A percentile compares a stretch with the other conserved stretches of the same genome.
Evolutionary conservation across 2,329 filamentous ascomycete species (phyloP).

Genomic region (Colletotrichum tofieldiae): DNA sequence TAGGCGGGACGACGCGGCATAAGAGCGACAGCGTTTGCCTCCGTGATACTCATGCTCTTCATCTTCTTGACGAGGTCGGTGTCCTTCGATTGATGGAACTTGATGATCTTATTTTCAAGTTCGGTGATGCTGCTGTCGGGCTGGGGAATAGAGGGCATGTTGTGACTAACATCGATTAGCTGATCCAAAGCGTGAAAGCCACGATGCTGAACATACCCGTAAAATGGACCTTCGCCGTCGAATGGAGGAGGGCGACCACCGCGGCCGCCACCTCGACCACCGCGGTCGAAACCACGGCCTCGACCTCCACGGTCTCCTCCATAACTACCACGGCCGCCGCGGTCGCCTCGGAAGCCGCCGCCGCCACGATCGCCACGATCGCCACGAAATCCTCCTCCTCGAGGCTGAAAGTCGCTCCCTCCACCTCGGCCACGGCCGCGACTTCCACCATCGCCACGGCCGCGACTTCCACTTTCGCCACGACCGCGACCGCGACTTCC

Average conservation of each 20-base stretch:
- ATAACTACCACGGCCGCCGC: conserved; percentile 24
- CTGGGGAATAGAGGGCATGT: conserved; percentile 31
- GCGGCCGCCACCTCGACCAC: conserved; percentile 44
- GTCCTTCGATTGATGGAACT: conserved; percentile 48
- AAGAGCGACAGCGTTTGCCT: conserved; percentile 31
- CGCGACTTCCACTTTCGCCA: conserved; percentile 44
- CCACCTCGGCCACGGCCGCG: conserved; percentile 24
- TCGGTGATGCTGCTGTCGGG: conserved; percentile 50
- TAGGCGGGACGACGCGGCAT: conserved; percentile 66
- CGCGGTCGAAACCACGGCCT: conserved; percentile 42
- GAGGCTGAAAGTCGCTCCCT: conserved; percentile 17
- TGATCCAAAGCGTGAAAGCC: conserved; percentile 40
- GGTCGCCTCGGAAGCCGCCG: conserved; percentile 38
- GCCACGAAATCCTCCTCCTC: conserved; percentile 34
- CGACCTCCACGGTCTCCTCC: conserved; percentile 25
- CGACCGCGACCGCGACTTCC: conserved; percentile 41
- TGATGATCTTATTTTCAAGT: conserved; percentile 60
- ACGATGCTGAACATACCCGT: conserved; percentile 36
- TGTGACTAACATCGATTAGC: conserved; percentile 30
- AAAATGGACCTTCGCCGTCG: conserved; percentile 39
- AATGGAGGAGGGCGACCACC: conserved; percentile 43
- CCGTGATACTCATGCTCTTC: conserved; percentile 52
- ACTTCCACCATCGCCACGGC: conserved; percentile 16
- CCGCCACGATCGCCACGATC: conserved; percentile 39
- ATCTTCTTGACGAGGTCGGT: conserved; percentile 54